Evolutionary conservation across 495 filamentous ascomycete genomes (phyloP).

Genomic region (Darksidea phi): DNA sequence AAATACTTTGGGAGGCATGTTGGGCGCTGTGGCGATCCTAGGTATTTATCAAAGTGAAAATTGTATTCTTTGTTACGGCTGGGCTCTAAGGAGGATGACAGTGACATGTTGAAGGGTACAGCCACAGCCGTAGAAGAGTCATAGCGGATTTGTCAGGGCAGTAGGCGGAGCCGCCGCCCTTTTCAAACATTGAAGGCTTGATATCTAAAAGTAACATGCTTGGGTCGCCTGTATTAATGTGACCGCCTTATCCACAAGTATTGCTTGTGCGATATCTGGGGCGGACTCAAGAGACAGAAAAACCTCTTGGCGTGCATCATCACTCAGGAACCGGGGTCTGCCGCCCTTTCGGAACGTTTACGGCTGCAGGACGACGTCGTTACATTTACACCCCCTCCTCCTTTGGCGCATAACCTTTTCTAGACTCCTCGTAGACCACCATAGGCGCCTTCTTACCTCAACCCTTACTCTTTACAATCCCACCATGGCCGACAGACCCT

Average conservation of each 20-base stretch:
- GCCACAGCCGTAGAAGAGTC: conserved; percentile 31
- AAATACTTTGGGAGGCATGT: not conserved
- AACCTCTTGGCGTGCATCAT: conserved; percentile 29
- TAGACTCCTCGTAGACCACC: no score
- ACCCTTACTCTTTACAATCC: not conserved
- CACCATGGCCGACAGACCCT: conserved; percentile 49
- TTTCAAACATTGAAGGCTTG: no score
- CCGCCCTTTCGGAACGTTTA: not conserved
- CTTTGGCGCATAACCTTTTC: no score
- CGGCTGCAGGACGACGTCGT: no score
- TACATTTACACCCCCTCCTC: no score
- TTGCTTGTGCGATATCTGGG: not conserved
- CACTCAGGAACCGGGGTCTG: not conserved
- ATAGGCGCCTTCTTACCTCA: not conserved
- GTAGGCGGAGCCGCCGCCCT: conserved; percentile 6
- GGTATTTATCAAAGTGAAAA: no score
- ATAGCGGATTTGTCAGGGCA: conserved; percentile 25
- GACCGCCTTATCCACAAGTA: no score
- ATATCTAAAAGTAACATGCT: no score
- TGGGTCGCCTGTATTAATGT: no score
- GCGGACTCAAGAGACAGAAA: not conserved
- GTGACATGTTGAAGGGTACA: conserved; percentile 15
- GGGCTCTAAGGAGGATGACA: no score
- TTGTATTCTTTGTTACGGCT: no score
- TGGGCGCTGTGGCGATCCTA: no score